Percentiles rank a stretch among this genome's conserved stretches.
Evolutionary conservation across 2,329 filamentous ascomycete genomes (phyloP).

Genomic region (Aquanectria penicillioides): DNA sequence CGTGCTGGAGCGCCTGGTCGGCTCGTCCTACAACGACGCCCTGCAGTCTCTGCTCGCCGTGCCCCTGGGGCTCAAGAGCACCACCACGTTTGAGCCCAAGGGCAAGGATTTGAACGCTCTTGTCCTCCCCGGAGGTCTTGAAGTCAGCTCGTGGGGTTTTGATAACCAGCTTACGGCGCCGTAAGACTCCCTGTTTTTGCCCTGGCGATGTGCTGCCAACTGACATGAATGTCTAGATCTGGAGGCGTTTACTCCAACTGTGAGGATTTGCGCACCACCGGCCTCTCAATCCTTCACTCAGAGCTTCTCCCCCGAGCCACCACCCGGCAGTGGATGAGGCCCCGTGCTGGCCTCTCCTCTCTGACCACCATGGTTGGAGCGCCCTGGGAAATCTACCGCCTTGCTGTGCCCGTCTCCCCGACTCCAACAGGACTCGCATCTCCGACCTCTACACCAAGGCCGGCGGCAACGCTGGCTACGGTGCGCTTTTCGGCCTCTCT

Average conservation of each 20-base stretch:
- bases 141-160: conserved; percentile 15
- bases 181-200: conserved; percentile 11
- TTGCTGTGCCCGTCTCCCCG: conserved; percentile 39
- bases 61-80: neutral
- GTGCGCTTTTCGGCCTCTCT: conserved; percentile 49
- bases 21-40: conserved; percentile 23
- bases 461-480: conserved; percentile 52
- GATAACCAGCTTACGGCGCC: conserved; percentile 35
- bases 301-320: neutral
- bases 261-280: neutral
- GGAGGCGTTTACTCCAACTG: neutral
- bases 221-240: neutral
- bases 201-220: neutral
- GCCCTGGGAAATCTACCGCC: conserved; percentile 54
- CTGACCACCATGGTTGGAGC: conserved; percentile 50
- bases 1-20: conserved; percentile 28
- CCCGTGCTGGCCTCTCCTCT: conserved; percentile 49
- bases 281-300: neutral
- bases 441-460: conserved; percentile 57
- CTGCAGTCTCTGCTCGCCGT: neutral
- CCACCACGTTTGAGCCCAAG: conserved; percentile 1
- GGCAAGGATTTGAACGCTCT: conserved; percentile 27
- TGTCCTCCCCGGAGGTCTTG: neutral
- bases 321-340: conserved; percentile 54
- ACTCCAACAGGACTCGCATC: conserved; percentile 45